These are phyloP conservation scores for Singerocomus rubriflavus DNA, from an alignment of 1,284 basidiomycete species.

Conservation along the genomic window DNA sequence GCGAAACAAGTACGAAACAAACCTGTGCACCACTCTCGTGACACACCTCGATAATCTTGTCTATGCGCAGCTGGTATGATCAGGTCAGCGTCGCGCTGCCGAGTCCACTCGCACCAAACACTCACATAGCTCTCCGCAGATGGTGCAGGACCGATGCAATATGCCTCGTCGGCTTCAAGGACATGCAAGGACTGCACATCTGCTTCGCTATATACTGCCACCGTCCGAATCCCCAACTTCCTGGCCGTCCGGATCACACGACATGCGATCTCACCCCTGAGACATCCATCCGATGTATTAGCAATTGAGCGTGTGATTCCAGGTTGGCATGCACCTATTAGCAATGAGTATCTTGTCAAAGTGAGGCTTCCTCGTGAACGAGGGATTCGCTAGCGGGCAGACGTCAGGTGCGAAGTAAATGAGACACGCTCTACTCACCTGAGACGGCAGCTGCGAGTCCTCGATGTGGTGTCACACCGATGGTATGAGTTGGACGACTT, in stretches of 20 bases:
- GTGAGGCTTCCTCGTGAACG: constrained; percentile 42
- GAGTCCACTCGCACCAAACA: constrained; percentile 12
- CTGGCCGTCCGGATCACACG: constrained; percentile 88
- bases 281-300: background rate
- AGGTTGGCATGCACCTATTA: constrained; percentile 60
- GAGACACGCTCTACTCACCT: constrained; percentile 12
- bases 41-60: constrained; percentile 86
- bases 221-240: constrained; percentile 84
- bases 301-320: background rate
- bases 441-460: constrained; percentile 15
- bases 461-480: constrained; percentile 3
- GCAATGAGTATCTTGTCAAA: constrained; percentile 86
- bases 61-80: constrained; percentile 66
- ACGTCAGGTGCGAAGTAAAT: background rate
- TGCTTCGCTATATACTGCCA: constrained; percentile 87
- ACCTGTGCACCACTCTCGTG: constrained; percentile 81
- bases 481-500: background rate
- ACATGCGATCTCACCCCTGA: constrained; percentile 91
- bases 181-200: constrained; percentile 82
- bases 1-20: constrained; percentile 13
- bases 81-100: constrained; percentile 4
- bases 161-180: constrained; percentile 89
- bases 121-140: constrained; percentile 86
- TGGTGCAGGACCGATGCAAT: constrained; percentile 87
- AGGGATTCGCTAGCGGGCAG: background rate